Conservation (phyloP, 257 asterid genomes). For the Asclepias syriaca region DNA sequence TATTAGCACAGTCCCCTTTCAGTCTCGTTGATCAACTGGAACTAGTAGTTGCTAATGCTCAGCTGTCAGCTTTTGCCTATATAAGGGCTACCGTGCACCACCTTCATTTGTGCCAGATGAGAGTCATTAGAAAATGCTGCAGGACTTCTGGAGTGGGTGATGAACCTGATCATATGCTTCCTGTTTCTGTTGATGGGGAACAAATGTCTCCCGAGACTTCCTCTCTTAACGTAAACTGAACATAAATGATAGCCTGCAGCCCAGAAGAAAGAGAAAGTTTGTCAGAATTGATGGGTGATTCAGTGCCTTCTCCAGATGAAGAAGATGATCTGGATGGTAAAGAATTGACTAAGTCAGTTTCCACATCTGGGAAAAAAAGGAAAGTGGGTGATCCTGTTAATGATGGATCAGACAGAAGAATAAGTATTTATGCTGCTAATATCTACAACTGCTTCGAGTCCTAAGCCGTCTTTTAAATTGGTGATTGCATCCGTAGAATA, state of each 20-base stretch:
- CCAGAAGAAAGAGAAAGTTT: conserved; percentile 59
- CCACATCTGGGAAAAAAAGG: conserved; percentile 45
- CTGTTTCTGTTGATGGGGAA: conserved; percentile 14
- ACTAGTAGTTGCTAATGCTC: conserved; percentile 62
- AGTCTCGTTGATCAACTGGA: conserved; percentile 53
- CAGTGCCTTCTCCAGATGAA: conserved; percentile 39
- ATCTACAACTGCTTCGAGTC: conserved; percentile 36
- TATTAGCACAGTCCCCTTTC: conserved; percentile 54
- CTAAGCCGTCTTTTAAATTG: conserved; percentile 81
- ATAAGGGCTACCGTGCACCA: conserved; percentile 54
- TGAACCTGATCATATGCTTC: conserved; percentile 13
- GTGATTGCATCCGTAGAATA: conserved; percentile 87
- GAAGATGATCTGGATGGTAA: conserved; percentile 43
- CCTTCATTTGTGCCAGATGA: conserved; percentile 39
- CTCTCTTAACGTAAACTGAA: conserved; percentile 38
- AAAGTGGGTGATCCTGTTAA: conserved; percentile 42
- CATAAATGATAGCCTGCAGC: conserved; percentile 40
- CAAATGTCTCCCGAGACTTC: conserved; percentile 9
- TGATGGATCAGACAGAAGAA: conserved; percentile 49
- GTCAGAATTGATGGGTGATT: conserved; percentile 52
- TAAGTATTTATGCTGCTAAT: conserved; percentile 48
- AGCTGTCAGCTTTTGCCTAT: conserved; percentile 58
- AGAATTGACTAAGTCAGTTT: conserved; percentile 25
- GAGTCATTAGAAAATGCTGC: conserved; percentile 46
- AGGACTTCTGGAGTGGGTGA: conserved; percentile 22